Conservation (phyloP, 75 land plant species). For the Ceratopteris richardii region DNA sequence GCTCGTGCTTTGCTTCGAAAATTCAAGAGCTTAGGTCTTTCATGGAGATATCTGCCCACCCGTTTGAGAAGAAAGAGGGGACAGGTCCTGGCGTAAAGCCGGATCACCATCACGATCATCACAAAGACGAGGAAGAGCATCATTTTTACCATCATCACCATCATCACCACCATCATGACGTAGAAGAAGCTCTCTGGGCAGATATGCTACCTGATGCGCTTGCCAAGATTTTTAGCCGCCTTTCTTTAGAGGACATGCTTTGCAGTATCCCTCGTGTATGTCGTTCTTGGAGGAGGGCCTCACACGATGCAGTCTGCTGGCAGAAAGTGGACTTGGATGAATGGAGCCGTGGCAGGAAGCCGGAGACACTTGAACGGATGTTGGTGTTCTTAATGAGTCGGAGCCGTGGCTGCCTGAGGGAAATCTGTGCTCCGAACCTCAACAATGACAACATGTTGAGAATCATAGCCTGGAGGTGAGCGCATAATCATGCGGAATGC, state of each 20-base stretch:
- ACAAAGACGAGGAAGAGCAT: too few relatives aligned
- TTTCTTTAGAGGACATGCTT: slow-evolving; percentile 49
- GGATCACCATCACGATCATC: too few relatives aligned
- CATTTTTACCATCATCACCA: too few relatives aligned
- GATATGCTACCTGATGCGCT: slow-evolving; percentile 70
- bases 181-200: slow-evolving; percentile 28
- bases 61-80: too few relatives aligned
- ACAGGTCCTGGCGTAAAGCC: too few relatives aligned
- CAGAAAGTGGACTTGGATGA: slow-evolving; percentile 65
- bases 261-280: slow-evolving; percentile 61
- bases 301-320: slow-evolving; percentile 49
- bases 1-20: too few relatives aligned
- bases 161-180: neutral
- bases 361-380: slow-evolving; percentile 41
- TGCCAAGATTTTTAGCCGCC: slow-evolving; percentile 53
- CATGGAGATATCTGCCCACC: too few relatives aligned
- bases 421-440: slow-evolving; percentile 39
- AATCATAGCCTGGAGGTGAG: slow-evolving; percentile 31
- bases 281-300: slow-evolving; percentile 41
- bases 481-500: neutral
- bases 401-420: slow-evolving; percentile 51
- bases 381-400: slow-evolving; percentile 35
- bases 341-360: slow-evolving; percentile 41
- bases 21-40: too few relatives aligned
- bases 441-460: slow-evolving; percentile 26